phyloP scores from a whole-genome alignment of 169 alveolate genomes.

The Eimeria falciformis region DNA sequence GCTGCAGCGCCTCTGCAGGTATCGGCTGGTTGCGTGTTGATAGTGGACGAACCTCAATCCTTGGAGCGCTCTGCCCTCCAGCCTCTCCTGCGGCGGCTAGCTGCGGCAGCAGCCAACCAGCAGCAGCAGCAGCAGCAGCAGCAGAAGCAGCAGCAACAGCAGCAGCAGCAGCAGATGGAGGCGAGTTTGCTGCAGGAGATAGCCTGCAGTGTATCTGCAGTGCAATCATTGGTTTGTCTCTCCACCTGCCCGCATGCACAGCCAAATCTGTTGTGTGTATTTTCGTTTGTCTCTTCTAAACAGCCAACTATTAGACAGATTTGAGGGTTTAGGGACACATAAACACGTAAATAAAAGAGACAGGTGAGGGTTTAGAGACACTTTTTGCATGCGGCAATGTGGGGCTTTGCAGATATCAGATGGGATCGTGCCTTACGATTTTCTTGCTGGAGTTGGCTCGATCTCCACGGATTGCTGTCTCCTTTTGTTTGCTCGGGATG shows the following conservation, averaged over 20 bases:
- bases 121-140: background rate
- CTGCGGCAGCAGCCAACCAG: background rate
- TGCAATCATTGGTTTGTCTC: background rate
- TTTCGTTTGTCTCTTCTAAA: background rate
- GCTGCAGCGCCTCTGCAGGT: background rate
- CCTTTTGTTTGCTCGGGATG: background rate
- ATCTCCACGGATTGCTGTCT: background rate
- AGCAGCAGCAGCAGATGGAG: too few relatives aligned
- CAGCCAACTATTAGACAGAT: too few relatives aligned
- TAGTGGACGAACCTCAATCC: background rate
- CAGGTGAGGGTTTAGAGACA: too few relatives aligned
- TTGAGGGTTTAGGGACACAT: too few relatives aligned
- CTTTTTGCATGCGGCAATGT: background rate
- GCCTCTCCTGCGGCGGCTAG: background rate
- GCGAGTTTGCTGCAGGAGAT: too few relatives aligned
- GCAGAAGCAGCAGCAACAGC: background rate
- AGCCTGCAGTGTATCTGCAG: background rate
- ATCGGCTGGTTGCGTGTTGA: background rate
- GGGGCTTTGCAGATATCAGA: slow-evolving; percentile 5
- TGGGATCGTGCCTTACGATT: slow-evolving; percentile 9
- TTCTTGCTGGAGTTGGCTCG: background rate
- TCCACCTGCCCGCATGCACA: background rate
- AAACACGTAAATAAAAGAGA: too few relatives aligned
- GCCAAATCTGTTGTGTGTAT: too few relatives aligned
- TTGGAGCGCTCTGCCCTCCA: background rate